Evolutionary conservation across 2,329 filamentous ascomycete genomes (phyloP).

Genomic region (Aureobasidium sp.): DNA sequence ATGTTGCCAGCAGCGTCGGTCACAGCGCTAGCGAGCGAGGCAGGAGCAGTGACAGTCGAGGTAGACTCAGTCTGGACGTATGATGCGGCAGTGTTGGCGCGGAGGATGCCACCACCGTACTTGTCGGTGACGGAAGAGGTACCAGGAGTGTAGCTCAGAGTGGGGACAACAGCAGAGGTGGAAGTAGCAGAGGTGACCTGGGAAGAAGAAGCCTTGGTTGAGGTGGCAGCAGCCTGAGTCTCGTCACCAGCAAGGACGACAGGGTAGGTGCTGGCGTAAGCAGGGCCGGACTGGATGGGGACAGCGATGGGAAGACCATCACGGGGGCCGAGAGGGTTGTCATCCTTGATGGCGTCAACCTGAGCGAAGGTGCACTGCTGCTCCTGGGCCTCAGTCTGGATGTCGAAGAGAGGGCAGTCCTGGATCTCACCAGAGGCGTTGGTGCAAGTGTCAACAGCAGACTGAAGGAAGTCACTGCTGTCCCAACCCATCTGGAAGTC

Average conservation of each 20-base stretch:
- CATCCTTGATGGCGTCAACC: constrained; percentile 48
- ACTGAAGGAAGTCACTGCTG: constrained; percentile 53
- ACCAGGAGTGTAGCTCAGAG: constrained; percentile 29
- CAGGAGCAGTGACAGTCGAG: constrained; percentile 21
- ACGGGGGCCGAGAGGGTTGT: constrained; percentile 53
- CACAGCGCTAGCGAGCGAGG: constrained; percentile 20
- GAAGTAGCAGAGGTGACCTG: constrained; percentile 11
- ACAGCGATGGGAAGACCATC: constrained; percentile 59
- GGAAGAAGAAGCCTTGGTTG: constrained; percentile 15
- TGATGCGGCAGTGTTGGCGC: constrained; percentile 18
- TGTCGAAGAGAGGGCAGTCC: constrained; percentile 68
- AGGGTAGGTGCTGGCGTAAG: constrained; percentile 32
- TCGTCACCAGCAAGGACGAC: constrained; percentile 24
- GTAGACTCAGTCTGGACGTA: constrained; percentile 14
- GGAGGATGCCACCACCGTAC: constrained; percentile 30
- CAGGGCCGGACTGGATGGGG: constrained; percentile 41
- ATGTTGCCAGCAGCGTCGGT: constrained; percentile 20
- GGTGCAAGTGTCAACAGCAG: constrained; percentile 69
- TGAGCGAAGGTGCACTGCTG: constrained; percentile 55
- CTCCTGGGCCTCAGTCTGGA: constrained; percentile 53
- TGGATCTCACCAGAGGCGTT: constrained; percentile 59
- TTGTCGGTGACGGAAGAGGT: constrained; percentile 26
- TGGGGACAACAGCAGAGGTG: constrained; percentile 25
- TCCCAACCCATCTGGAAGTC: constrained; percentile 82
- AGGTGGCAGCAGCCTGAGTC: constrained; percentile 21